Conservation (phyloP, 108 stramenopile genomes). For the Conticribra guillardii region DNA sequence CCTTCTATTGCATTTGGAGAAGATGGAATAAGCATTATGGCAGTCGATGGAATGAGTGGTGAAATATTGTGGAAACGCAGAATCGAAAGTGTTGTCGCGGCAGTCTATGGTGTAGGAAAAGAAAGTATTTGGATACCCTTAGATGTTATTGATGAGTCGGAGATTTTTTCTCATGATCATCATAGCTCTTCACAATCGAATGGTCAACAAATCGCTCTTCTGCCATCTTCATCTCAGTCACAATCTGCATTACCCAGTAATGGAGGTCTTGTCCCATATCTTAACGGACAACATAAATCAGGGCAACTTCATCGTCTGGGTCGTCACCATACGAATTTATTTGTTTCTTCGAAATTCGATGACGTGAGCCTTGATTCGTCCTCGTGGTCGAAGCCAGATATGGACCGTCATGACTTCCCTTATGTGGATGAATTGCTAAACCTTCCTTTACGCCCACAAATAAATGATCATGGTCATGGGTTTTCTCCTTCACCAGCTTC, state of each 20-base stretch:
- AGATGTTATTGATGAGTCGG: conserved; percentile 55
- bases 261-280: conserved; percentile 34
- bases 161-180: conserved; percentile 23
- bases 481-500: neutral
- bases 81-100: conserved; percentile 66
- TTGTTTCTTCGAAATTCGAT: conserved; percentile 33
- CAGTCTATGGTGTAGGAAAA: conserved; percentile 75
- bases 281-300: conserved; percentile 10
- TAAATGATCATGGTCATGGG: conserved; percentile 8
- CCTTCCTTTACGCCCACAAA: conserved; percentile 16
- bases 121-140: conserved; percentile 64
- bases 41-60: conserved; percentile 48
- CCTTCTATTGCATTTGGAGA: conserved; percentile 73
- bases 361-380: conserved; percentile 11
- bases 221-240: conserved; percentile 10
- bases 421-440: neutral
- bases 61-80: conserved; percentile 61
- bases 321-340: conserved; percentile 24
- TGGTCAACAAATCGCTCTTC: neutral
- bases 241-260: neutral
- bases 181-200: neutral
- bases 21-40: conserved; percentile 67
- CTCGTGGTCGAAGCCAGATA: conserved; percentile 8
- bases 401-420: neutral
- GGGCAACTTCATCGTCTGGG: conserved; percentile 22